These are phyloP conservation scores for Mikania micrantha DNA, from an alignment of 129 eudicot genomes.

Conservation along the genomic window DNA sequence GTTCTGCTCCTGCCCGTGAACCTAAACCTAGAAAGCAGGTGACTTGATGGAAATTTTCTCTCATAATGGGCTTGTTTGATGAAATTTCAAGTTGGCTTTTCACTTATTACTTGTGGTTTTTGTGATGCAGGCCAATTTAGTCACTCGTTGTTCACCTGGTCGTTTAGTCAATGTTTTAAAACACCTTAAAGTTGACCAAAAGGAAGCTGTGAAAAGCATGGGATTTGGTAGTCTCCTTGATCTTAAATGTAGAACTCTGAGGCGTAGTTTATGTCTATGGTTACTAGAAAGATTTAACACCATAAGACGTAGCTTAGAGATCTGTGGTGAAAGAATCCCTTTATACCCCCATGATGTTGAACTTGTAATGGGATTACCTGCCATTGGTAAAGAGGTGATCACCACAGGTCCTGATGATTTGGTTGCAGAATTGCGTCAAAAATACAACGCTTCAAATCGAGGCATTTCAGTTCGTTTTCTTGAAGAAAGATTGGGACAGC, in stretches of 20 bases:
- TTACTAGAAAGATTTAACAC: constrained; percentile 68
- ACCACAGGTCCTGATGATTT: constrained; percentile 71
- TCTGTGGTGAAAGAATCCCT: constrained; percentile 75
- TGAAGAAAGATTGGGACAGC: constrained; percentile 60
- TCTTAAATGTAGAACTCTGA: constrained; percentile 71
- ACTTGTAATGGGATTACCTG: constrained; percentile 72
- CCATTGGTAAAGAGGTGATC: constrained; percentile 74
- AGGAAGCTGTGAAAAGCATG: constrained; percentile 68
- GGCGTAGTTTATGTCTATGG: constrained; percentile 78
- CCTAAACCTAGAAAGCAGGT: constrained; percentile 81
- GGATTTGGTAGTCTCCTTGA: constrained; percentile 80
- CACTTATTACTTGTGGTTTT: neutral
- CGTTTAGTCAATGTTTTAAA: constrained; percentile 68
- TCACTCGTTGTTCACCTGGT: constrained; percentile 85
- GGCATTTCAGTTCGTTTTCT: constrained; percentile 70
- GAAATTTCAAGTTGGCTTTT: neutral
- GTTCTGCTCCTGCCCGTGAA: constrained; percentile 59
- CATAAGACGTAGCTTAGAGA: constrained; percentile 61
- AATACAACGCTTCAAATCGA: constrained; percentile 72
- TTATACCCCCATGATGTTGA: constrained; percentile 68
- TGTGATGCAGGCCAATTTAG: constrained; percentile 56
- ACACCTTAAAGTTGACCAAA: constrained; percentile 58
- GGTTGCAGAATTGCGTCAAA: constrained; percentile 55
- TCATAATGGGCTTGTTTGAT: neutral
- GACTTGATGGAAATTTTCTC: neutral